Conservation (phyloP, 108 stramenopile genomes). For the Cyclostephanos tholiformis region DNA sequence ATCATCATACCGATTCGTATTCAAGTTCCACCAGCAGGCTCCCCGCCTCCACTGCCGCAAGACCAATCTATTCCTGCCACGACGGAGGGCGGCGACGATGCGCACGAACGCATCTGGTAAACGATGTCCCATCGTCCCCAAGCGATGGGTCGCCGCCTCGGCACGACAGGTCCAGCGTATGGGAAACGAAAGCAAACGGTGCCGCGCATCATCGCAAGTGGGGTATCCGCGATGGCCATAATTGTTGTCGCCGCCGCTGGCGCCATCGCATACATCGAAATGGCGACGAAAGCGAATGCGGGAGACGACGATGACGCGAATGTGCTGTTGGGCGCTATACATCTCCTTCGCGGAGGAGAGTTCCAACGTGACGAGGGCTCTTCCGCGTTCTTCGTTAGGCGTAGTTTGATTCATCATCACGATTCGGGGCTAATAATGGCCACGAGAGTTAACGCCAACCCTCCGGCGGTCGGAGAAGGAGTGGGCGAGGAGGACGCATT, state of each 20-base stretch:
- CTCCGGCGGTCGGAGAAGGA: too few species aligned
- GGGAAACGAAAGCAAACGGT: constrained; percentile 16
- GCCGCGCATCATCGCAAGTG: not conserved
- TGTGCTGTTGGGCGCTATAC: constrained; percentile 43
- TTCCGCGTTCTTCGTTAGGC: not conserved
- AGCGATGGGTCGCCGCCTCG: not conserved
- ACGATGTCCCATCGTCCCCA: not conserved
- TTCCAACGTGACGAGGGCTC: constrained; percentile 33
- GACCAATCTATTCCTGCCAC: constrained; percentile 47
- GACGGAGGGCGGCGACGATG: constrained; percentile 21
- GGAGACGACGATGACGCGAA: constrained; percentile 27
- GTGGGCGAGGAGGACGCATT: too few species aligned
- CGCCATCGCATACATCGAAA: not conserved
- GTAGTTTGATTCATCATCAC: not conserved
- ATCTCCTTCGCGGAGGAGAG: constrained; percentile 32
- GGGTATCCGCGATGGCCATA: not conserved
- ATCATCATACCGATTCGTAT: constrained; percentile 44
- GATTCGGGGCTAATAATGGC: too few species aligned
- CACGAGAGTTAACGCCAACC: too few species aligned
- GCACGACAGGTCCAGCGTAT: not conserved
- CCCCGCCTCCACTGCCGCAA: constrained; percentile 74
- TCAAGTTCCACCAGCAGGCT: constrained; percentile 84
- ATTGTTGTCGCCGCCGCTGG: not conserved
- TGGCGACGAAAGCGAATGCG: constrained; percentile 7
- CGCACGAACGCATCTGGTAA: constrained; percentile 11